Conservation (phyloP, 23 red algal genomes). For the Agarophyton chilense region DNA sequence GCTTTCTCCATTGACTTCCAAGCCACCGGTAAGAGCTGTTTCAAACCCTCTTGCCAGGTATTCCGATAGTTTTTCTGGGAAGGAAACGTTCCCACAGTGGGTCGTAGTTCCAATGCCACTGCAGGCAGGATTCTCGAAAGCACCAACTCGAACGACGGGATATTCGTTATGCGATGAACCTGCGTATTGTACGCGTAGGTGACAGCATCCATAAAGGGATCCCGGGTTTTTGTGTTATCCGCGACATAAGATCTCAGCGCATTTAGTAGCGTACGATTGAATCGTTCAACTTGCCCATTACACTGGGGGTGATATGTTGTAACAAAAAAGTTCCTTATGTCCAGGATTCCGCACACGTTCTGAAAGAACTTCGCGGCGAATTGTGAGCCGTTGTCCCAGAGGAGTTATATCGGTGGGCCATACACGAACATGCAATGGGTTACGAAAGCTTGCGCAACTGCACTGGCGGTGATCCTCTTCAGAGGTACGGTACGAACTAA, state of each 20-base stretch:
- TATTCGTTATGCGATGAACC: not conserved
- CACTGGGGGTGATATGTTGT: conserved; percentile 32
- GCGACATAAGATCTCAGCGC: not conserved
- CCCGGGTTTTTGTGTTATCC: not conserved
- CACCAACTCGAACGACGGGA: not conserved
- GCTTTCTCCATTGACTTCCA: not conserved
- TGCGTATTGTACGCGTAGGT: conserved; percentile 33
- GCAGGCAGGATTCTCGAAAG: not conserved
- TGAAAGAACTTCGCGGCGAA: conserved; percentile 45
- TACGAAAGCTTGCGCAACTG: conserved; percentile 7
- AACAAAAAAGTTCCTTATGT: conserved; percentile 14
- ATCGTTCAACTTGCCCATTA: conserved; percentile 58
- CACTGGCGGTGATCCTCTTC: not conserved
- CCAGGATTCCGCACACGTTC: conserved; percentile 23
- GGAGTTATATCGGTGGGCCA: conserved; percentile 12
- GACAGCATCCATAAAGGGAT: not conserved
- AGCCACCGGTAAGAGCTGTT: not conserved
- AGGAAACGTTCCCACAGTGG: not conserved
- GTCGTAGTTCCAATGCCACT: not conserved
- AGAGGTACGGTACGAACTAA: conserved; percentile 27
- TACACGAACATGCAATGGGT: conserved; percentile 4
- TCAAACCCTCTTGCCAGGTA: not conserved
- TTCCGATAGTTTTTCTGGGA: not conserved
- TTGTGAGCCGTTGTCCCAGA: conserved; percentile 42
- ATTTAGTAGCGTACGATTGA: conserved; percentile 16